Conservation (phyloP, 768 basidiomycete genomes). For the Lanmaoa rubissima region DNA sequence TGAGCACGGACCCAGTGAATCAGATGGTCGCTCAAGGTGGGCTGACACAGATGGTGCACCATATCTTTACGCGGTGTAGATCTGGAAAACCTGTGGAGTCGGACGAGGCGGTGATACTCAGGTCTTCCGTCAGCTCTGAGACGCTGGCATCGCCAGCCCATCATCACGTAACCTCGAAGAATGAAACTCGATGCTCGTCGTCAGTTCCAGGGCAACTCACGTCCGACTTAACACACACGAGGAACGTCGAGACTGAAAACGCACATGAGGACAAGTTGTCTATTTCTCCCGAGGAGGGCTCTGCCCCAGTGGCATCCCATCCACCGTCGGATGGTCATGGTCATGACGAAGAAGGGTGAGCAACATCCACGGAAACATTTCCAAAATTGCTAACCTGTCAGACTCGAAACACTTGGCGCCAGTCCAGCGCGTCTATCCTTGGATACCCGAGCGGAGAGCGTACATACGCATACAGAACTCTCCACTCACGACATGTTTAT, state of each 20-base stretch:
- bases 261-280: background rate
- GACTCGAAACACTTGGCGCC: constrained; percentile 13
- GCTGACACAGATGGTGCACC: constrained; percentile 96
- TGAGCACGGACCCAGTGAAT: constrained; percentile 86
- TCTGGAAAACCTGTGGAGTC: constrained; percentile 25
- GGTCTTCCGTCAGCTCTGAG: constrained; percentile 26
- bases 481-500: constrained; percentile 86
- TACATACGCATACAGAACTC: constrained; percentile 43
- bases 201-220: background rate
- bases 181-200: constrained; percentile 14
- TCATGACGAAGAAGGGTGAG: constrained; percentile 24
- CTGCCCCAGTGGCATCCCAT: background rate
- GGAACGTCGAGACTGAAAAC: constrained; percentile 1
- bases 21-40: constrained; percentile 99
- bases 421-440: constrained; percentile 25
- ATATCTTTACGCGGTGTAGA: constrained; percentile 85
- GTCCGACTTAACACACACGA: background rate
- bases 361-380: background rate
- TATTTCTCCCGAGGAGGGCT: background rate
- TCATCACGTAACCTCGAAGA: constrained; percentile 2
- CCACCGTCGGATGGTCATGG: constrained; percentile 1
- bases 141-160: constrained; percentile 7
- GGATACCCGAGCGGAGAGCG: constrained; percentile 18
- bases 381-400: constrained; percentile 3
- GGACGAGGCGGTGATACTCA: constrained; percentile 16